Conservation (phyloP, 371 early-diverging fungal genomes). For the Syncephalis fuscata region DNA sequence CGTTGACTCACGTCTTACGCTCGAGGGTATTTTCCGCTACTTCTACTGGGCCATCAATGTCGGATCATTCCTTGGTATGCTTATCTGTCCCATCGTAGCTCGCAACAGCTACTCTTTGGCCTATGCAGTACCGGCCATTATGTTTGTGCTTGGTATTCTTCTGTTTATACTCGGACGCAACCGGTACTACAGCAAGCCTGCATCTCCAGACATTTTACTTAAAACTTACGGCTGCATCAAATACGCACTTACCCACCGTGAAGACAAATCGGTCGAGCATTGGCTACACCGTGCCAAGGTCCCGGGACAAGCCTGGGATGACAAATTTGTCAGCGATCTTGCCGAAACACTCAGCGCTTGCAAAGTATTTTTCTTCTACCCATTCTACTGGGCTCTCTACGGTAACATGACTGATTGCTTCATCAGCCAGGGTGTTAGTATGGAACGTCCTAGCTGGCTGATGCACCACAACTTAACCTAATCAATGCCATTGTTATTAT, state of each 20-base stretch:
- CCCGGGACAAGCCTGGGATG: conserved; percentile 30
- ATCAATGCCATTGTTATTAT: conserved; percentile 42
- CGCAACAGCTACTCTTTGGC: conserved; percentile 21
- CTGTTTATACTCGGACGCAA: conserved; percentile 37
- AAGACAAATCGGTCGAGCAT: conserved; percentile 16
- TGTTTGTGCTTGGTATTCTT: conserved; percentile 40
- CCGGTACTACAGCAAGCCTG: conserved; percentile 39
- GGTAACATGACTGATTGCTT: conserved; percentile 58
- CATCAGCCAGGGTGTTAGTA: conserved; percentile 48
- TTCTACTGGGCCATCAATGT: conserved; percentile 78
- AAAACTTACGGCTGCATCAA: conserved; percentile 24
- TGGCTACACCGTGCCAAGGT: conserved; percentile 25
- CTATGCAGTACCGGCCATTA: conserved; percentile 46
- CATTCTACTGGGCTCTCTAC: conserved; percentile 66
- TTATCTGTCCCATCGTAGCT: conserved; percentile 13
- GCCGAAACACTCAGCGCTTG: conserved; percentile 41
- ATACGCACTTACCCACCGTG: conserved; percentile 33
- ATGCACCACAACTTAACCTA: conserved; percentile 23
- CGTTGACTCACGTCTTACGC: conserved; percentile 22
- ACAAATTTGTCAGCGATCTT: conserved; percentile 55
- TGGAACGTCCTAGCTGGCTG: conserved; percentile 34
- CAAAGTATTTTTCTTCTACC: conserved; percentile 50
- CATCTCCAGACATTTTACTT: conserved; percentile 35
- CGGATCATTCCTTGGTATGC: conserved; percentile 22
- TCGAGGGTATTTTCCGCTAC: conserved; percentile 37